A percentile compares a stretch with the other conserved stretches of the same genome.
phyloP scores from a whole-genome alignment of 805 yeast species.

The Komagataella phaffii region DNA sequence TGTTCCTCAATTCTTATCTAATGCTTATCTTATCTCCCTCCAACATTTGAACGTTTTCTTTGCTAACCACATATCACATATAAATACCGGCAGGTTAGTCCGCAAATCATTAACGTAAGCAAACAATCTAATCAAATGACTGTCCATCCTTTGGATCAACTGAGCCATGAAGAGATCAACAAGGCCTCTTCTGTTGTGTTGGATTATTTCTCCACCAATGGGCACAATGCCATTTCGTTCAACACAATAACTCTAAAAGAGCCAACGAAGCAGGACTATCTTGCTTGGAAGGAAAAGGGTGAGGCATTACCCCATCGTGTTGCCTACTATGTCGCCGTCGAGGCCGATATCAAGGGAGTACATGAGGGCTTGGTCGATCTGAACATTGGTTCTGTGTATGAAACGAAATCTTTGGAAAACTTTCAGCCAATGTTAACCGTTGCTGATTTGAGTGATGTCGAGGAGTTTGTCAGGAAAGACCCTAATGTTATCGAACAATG shows the following conservation, averaged over 20 bases:
- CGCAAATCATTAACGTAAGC: background rate
- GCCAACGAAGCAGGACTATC: slow-evolving; percentile 51
- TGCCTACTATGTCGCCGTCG: slow-evolving; percentile 53
- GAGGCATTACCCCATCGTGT: slow-evolving; percentile 57
- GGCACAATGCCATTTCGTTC: slow-evolving; percentile 26
- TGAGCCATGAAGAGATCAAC: slow-evolving; percentile 48
- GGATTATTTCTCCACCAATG: slow-evolving; percentile 28
- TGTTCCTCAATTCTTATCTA: background rate
- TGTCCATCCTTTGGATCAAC: slow-evolving; percentile 61
- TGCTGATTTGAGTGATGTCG: slow-evolving; percentile 50
- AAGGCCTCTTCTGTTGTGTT: slow-evolving; percentile 40
- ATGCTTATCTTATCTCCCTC: background rate
- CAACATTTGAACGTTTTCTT: background rate
- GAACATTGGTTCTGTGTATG: slow-evolving; percentile 29
- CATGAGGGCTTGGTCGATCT: slow-evolving; percentile 63
- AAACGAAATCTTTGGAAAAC: slow-evolving; percentile 36
- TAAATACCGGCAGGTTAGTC: background rate
- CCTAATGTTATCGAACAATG: slow-evolving; percentile 65
- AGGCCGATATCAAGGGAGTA: slow-evolving; percentile 44
- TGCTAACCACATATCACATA: background rate
- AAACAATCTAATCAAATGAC: background rate
- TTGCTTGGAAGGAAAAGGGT: slow-evolving; percentile 48
- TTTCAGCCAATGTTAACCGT: slow-evolving; percentile 69
- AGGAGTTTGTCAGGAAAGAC: slow-evolving; percentile 53
- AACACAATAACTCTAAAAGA: slow-evolving; percentile 62